Base-by-base conservation (phyloP, 2,329 filamentous ascomycete species). In the Xylaria sp. region DNA sequence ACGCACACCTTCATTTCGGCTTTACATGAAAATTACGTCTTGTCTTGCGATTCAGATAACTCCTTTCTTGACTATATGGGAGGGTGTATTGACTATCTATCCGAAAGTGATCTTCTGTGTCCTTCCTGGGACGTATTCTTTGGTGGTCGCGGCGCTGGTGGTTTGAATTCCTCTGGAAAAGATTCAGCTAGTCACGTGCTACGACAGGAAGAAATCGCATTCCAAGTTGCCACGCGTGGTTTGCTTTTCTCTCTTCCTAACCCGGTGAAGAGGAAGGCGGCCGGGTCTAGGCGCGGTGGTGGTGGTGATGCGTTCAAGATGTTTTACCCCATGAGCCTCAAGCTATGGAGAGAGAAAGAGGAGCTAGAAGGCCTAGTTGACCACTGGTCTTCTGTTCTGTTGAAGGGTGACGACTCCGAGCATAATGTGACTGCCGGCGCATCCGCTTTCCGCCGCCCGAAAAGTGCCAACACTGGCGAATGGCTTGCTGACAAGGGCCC, bases 131-230 rank as follows among this genome's bases (percentile, higher is more conserved):
- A 91, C 71, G 82, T 88, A 13, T 90, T 90, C 70, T 92, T 93
- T 70, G 88, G 89, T 25, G 88, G 88, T 0, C 83, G 86, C 46
- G 88, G 89, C 2, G 83, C 82, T 39, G 68, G 74, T 25, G 80
- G 82, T 7, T 82, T 83, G 6, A 83, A 86, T 28, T 84, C 77
- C 81, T 81, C 74, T 73, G 86, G 82, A 76, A 84, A 81, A 82
- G 85, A 91, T 78, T 84, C 86, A 0, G 88, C 87, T 23, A 89
- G 90, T 63, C 95, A 98, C 70, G 86, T 91, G 15, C 82, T 98
- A 10, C 90, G 94, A 7, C 95, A 98, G 80, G 94, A 98, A 72
- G 96, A 99, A 77, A 94, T 99, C 78, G 91, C 92, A 28, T 98
- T 98, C 73, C 93, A 99, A 73, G 90, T 95, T 20, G 94, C 94